Base-by-base conservation (phyloP, 1,284 basidiomycete genomes). In the Irpex lacteus region DNA sequence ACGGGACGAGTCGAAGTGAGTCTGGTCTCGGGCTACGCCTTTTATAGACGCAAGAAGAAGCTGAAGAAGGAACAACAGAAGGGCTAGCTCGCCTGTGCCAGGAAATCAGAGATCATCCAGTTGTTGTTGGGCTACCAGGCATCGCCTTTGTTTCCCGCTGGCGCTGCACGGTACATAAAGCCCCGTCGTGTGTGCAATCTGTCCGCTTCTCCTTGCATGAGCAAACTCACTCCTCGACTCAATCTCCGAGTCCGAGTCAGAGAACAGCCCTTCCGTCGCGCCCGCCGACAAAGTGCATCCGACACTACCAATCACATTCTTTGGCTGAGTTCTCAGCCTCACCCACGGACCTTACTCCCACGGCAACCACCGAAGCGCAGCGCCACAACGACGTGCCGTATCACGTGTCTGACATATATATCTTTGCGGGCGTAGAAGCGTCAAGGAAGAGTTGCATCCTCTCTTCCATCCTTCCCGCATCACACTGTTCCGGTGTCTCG, bases 381-480 rank as follows among this genome's bases (percentile, higher is more conserved):
- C 44, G n/a, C 44, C 11, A 26, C 26, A 3, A 26, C 26, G 26
- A 26, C 26, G 26, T 26, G 40, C 8, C 40, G 40, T 15, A 44
- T 44, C 40, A 44, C 40, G 40, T 44, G 40, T 11, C 40, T 44
- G 50, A 9, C 21, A 13, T 53, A 53, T 53, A 53, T 53, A 18
- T 26, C 18, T 26, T 26, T 9, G 18, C 18, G 9, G 21, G 21
- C 18, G 21, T 18, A 19, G 50, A 53, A 19, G 18, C 50, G 9
- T 19, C 50, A 15, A 26, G 26, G 26, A 26, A 26, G 50, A 15
- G 18, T 9, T 32, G 54, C 26, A 32, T 65, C 68, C 66, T 67
- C 64, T 66, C 68, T 64, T 63, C 64, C 69, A 70, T 70, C 70
- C 59, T 54, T 64, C 63, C 61, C 61, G 59, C 66, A 64, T 66